Evolutionary conservation across 2,329 filamentous ascomycete genomes (phyloP), one percentile per base, ranked within the genome.

Genomic region (Lachnellula suecica): DNA sequence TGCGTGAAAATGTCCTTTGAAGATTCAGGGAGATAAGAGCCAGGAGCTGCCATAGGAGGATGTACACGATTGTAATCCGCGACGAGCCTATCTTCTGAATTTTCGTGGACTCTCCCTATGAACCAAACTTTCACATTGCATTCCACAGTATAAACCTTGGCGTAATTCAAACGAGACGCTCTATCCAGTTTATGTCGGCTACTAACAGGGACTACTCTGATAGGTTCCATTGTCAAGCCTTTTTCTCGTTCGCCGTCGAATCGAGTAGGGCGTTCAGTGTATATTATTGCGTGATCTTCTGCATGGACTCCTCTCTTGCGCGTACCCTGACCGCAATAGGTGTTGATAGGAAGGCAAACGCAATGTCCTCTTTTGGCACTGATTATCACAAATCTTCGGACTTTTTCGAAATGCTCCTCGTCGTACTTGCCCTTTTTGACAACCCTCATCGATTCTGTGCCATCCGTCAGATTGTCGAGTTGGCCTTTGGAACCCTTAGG

Each of bases 91-190:
- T 41, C 27, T 15, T 52, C 42, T 7, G 37, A 51, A 4, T 54
- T 29, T 15, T 40, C 25, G 31, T 54, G 27, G 10, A 64, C 47
- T 4, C 19, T 15, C 0, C 62, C 62, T 9, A 63, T 57, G 25
- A 63, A 63, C 4, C 37, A 49, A 0, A 63, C 61, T 27, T 58
- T 59, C 13, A 60, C 46, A 37, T 63, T 63, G 20, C 58, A 48
- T 34, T 63, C 62, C 1, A 65, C 50, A 0, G 61, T 65, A 29
- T 65, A 62, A 2, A 59, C 17, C 23, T 65, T 65, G 0, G 57
- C 51, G 22, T 63, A 65, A n/a, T 63, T 62, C 1, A 65, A 4
- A 1, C 62, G 43, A 9, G 61, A 61, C 1, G n/a, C 11, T 1
- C 1, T 1, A 23, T 52, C 34, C 2, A 61, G 27, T 20, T 51